These are phyloP conservation scores for Saccharomycopsis lassenensis DNA, from an alignment of 805 yeast species.

Conservation along the genomic window DNA sequence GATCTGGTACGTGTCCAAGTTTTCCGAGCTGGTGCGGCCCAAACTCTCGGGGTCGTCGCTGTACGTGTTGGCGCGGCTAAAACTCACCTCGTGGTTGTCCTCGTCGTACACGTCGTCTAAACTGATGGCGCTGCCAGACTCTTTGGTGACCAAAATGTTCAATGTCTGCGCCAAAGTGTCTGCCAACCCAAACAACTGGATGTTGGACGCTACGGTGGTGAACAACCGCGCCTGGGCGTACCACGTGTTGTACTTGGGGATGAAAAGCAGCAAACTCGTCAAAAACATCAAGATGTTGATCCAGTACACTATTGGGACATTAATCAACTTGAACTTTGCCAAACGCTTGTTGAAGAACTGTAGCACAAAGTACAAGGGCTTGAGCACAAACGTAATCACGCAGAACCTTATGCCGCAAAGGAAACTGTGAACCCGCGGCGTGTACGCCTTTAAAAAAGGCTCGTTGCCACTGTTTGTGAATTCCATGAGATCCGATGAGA, in stretches of 20 bases:
- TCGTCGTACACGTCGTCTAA: conserved; percentile 17
- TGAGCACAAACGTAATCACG: background rate
- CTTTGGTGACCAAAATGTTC: conserved; percentile 24
- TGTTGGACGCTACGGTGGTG: conserved; percentile 74
- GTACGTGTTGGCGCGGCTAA: conserved; percentile 5
- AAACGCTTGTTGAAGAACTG: conserved; percentile 13
- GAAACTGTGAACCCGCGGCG: background rate
- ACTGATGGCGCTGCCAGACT: conserved; percentile 21
- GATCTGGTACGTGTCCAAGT: conserved; percentile 12
- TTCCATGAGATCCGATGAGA: no score
- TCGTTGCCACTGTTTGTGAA: no score
- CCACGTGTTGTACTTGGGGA: conserved; percentile 45
- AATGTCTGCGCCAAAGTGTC: conserved; percentile 83
- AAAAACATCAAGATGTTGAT: conserved; percentile 39
- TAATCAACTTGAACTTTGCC: conserved; percentile 27
- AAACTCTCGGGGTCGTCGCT: conserved; percentile 2
- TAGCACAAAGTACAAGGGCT: conserved; percentile 4
- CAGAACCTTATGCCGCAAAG: background rate
- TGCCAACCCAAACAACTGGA: conserved; percentile 79
- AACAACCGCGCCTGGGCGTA: conserved; percentile 56
- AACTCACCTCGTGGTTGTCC: conserved; percentile 13
- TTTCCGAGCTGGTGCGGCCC: conserved; percentile 14
- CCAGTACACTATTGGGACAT: conserved; percentile 49
- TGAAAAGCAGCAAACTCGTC: conserved; percentile 37
- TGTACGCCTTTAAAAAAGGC: no score